phyloP scores from a whole-genome alignment of 345 rosid genomes.

The Citrus unshiu region DNA sequence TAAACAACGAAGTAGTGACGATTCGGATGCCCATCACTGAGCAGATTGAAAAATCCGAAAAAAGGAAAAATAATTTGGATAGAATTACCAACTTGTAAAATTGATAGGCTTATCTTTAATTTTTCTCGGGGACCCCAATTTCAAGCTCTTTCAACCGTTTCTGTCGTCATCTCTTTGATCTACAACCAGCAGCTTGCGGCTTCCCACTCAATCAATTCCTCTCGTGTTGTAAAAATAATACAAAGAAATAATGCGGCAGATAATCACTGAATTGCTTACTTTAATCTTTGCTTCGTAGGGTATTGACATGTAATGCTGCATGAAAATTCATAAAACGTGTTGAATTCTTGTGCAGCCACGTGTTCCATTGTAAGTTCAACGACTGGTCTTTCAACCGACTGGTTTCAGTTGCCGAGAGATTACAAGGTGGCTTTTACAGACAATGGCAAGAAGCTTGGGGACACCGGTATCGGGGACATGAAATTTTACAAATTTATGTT shows the following conservation, averaged over 20 bases:
- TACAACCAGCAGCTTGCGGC: background rate
- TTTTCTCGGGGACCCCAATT: constrained; percentile 19
- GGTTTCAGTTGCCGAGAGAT: background rate
- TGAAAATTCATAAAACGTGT: background rate
- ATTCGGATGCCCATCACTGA: too few relatives aligned
- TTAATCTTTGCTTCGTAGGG: background rate
- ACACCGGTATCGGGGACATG: too few relatives aligned
- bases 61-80: background rate
- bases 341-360: background rate
- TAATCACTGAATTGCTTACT: background rate
- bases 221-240: too few relatives aligned
- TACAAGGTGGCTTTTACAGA: too few relatives aligned
- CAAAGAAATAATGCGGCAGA: background rate
- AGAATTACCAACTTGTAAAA: constrained; percentile 10
- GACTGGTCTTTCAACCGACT: background rate
- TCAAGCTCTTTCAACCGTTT: background rate
- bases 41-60: too few relatives aligned
- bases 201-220: background rate
- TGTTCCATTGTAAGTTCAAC: background rate
- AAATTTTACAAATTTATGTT: too few relatives aligned
- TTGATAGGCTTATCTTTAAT: constrained; percentile 13
- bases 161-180: background rate
- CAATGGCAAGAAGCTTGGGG: too few relatives aligned
- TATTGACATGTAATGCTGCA: background rate
- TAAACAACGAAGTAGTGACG: too few relatives aligned